Evolutionary conservation across 176 grass and related monocot species (phyloP), one percentile per base, ranked within the genome.

Genomic region (Otatea glauca): DNA sequence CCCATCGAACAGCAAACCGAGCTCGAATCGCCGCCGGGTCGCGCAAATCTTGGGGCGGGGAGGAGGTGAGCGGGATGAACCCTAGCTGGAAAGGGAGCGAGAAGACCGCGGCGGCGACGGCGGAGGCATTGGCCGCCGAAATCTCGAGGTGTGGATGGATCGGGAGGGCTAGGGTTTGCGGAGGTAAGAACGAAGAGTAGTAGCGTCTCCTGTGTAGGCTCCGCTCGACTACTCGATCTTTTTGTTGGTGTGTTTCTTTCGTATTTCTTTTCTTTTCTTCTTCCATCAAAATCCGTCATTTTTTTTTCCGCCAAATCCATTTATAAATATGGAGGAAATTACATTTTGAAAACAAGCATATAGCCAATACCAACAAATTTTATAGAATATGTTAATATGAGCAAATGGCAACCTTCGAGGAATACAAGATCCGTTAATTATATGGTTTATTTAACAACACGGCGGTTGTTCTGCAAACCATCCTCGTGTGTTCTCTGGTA

Each of bases 151-250:
- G 67, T 41, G 8, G 72, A 88, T 50, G 64, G 79, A 88, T 77
- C 63, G 43, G 72, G 29, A 77, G 58, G 69, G 68, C 89, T 90
- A 90, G 89, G 89, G 89, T 90, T 90, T 90, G 84, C 60, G 25
- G 76, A 53, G 60, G 73, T 38, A 86, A 55, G 78, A 59, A 77
- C 9, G 34, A 59, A 44, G 50, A 55, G 23, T 54, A 67, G 38
- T 38, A 74, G 72, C 42, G 72, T 32, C 64, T 81, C 66, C 6
- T 16, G 79, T 68, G 83, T 83, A 69, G 60, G 29, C 29, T 29
- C 29, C 29, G 29, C 29, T 29, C 29, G 29, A 29, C 29, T 29
- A 68, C 50, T 79, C 41, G 37, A 49, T 74, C 84, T 61, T 83
- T 90, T 78, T 7, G 60, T 43, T 63, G 7, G 49, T 49, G 24